Evolutionary conservation across 768 basidiomycete species (phyloP), one percentile per base, ranked within the genome.

Genomic region (Russula olivacea): DNA sequence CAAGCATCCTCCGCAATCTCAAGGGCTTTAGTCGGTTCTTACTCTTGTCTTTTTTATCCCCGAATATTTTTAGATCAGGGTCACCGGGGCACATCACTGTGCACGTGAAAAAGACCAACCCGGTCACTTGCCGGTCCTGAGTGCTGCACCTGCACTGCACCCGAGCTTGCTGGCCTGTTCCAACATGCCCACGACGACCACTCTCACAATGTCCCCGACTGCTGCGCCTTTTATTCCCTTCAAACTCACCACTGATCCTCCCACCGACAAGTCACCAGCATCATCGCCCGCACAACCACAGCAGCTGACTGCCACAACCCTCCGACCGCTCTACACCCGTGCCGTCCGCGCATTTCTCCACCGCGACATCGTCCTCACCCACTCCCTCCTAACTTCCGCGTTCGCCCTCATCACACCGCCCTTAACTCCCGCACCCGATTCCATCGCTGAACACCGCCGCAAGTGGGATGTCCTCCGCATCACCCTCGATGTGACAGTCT

Each of bases 401-500:
- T 90, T 91, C 71, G 70, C 81, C 10, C 73, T 89, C 36, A 69
- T 93, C 15, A 55, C 68, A 2, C 71, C 75, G 1, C 65, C 78
- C 71, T 17, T 76, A 78, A 48, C 83, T 76, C 6, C 66, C 25
- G 34, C 68, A 3, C 76, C 83, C 4, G 76, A 79, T 59, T 74
- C 80, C 23, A 76, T 84, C 63, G 62, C 70, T 10, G 67, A 69
- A 5, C 76, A 78, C 53, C 83, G 91, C 19, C 79, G 85, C 60
- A 92, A 91, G 76, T 93, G 91, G 91, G 91, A 93, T 69, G 84
- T 93, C 60, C 83, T 93, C 8, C 81, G 91, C 28, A 87, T 93
- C 65, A 93, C 90, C 0, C 80, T 91, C 59, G 90, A 93, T 71
- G 83, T 86, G 1, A 89, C 86, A 0, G 74, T 89, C 30, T 90